A percentile compares a stretch with the other conserved stretches of the same genome.
These are phyloP conservation scores for Canna indica DNA, from an alignment of 176 grass and related monocot genomes.

Conservation along the genomic window DNA sequence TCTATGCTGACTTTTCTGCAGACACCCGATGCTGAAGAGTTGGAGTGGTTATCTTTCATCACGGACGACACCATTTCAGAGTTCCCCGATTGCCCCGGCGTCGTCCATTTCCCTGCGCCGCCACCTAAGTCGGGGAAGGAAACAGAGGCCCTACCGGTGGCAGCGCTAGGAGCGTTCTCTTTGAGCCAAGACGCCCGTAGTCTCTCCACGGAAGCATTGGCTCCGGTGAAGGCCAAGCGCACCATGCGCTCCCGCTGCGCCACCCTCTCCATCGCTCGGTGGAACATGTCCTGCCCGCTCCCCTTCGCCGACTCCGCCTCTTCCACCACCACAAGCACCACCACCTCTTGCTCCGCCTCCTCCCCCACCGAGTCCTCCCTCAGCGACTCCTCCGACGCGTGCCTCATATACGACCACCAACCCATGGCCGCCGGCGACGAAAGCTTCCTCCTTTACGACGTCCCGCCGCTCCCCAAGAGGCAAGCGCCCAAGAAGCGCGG, in stretches of 20 bases:
- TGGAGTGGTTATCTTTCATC: constrained; percentile 85
- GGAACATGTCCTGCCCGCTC: constrained; percentile 18
- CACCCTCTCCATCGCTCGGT: constrained; percentile 10
- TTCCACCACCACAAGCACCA: constrained; percentile 34
- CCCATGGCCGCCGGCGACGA: neutral
- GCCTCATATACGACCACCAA: constrained; percentile 1
- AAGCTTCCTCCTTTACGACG: neutral
- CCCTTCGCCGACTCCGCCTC: constrained; percentile 29
- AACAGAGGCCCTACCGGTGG: neutral
- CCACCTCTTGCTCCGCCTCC: constrained; percentile 52
- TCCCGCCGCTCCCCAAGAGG: constrained; percentile 21
- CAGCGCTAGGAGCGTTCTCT: too few species aligned
- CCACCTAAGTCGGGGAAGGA: neutral
- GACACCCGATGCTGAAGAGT: constrained; percentile 72
- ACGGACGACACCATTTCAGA: constrained; percentile 89
- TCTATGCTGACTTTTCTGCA: constrained; percentile 19
- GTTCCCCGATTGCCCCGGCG: constrained; percentile 26
- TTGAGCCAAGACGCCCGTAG: too few species aligned
- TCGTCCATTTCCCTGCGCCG: constrained; percentile 17
- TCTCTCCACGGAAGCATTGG: constrained; percentile 50
- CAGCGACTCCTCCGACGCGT: constrained; percentile 23
- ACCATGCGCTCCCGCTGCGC: constrained; percentile 51
- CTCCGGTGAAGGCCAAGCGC: constrained; percentile 68
- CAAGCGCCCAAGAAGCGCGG: constrained; percentile 68
- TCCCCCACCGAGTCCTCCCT: too few species aligned